Conservation (phyloP, 1,284 basidiomycete genomes). For the Agaricales sp. region DNA sequence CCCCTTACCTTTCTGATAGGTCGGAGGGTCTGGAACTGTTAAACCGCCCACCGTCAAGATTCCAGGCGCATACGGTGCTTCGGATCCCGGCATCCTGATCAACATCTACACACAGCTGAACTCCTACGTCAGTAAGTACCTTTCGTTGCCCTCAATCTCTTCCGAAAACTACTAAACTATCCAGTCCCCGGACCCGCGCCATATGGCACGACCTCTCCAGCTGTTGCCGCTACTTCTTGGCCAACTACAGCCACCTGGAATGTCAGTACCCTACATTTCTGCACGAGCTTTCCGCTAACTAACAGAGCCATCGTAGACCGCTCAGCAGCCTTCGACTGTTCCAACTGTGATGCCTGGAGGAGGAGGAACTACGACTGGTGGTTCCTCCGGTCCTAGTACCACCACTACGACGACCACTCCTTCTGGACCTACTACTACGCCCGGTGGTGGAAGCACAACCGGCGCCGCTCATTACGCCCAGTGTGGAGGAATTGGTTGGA, state of each 20-base stretch:
- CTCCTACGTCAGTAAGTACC: background rate
- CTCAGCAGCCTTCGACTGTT: slow-evolving; percentile 20
- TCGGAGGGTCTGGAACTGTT: slow-evolving; percentile 16
- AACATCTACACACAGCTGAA: background rate
- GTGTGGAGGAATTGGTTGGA: background rate
- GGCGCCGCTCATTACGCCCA: background rate
- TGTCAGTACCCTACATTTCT: slow-evolving; percentile 3
- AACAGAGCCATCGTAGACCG: slow-evolving; percentile 10
- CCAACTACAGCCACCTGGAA: slow-evolving; percentile 24
- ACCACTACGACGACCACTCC: background rate
- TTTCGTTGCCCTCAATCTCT: background rate
- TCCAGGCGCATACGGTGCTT: background rate
- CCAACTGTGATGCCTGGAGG: slow-evolving; percentile 14
- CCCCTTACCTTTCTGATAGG: no score
- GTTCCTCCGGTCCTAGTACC: background rate
- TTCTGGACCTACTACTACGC: background rate
- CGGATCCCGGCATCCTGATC: slow-evolving; percentile 5
- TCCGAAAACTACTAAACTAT: background rate
- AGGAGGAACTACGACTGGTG: background rate
- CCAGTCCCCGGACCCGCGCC: slow-evolving; percentile 10
- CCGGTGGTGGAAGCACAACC: background rate
- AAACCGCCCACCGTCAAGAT: slow-evolving; percentile 14
- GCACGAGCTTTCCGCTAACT: background rate
- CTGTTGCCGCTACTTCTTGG: slow-evolving; percentile 20
- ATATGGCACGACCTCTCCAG: slow-evolving; percentile 18